Base-by-base conservation (phyloP, 2,329 filamentous ascomycete genomes). In the Xylariaceae sp. region DNA sequence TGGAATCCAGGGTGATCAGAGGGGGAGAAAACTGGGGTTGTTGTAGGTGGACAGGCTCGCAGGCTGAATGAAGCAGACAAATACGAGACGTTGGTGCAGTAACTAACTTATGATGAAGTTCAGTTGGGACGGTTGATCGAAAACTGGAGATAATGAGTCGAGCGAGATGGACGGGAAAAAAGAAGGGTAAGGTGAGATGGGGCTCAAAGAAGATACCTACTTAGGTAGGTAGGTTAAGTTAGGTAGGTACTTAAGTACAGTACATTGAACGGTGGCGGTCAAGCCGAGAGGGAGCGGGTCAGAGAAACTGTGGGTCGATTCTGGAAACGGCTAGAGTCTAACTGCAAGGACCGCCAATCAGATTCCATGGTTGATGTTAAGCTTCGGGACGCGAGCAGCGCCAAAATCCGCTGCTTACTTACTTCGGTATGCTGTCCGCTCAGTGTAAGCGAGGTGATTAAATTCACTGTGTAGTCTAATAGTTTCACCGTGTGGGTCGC, bases 1-100 rank as follows among this genome's bases (percentile, higher is more conserved):
- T 62, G 60, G 67, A 64, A 65, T 68, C 66, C 66, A 68, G 66
- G 59, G 50, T 60, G 59, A 50, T 62, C 27, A 35, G 42, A 42
- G 5, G 43, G 43, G 5, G 43, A 30, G 5, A 4, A 45, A 31
- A 44, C 8, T 32, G 29, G 43, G 30, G 27, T 19, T 32, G 30
- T 45, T 46, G 26, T 48, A 31, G 12, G 35, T 27, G 51, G 42
- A 7, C 12, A 11, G 35, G 12, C 35, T 37, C 8, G 8, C 3
- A 37, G 50, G 34, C 47, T 9, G 37, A 46, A 44, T 46, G 51
- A 47, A 45, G 26, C 9, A 11, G 40, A 31, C 6, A 47, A 12
- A 35, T 11, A 8, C 12, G 27, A 45, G 43, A 44, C 31, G 43
- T 6, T 29, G 42, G 6, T 30, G 19, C 19, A 11, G 29, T 31